Conservation (phyloP, 495 filamentous ascomycete species). For the Aspergillus baeticus region DNA sequence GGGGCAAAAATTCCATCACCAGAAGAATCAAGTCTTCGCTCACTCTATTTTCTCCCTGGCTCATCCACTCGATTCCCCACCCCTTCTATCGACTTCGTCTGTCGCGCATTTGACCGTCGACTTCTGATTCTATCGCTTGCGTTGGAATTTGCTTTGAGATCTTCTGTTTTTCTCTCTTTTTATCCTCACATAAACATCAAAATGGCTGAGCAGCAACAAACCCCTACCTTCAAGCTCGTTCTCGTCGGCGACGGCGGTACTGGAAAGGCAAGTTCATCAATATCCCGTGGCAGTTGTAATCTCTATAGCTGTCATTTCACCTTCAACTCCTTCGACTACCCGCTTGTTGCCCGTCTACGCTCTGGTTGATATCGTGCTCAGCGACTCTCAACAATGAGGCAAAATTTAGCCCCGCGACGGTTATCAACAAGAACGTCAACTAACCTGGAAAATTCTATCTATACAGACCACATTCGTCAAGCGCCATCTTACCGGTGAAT, state of each 20-base stretch:
- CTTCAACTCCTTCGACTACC: not conserved
- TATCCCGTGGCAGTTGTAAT: not conserved
- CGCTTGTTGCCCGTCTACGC: not conserved
- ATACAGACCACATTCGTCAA: slow-evolving; percentile 98
- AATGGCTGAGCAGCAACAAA: slow-evolving; percentile 61
- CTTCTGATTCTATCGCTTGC: slow-evolving; percentile 9
- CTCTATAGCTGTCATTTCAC: not conserved
- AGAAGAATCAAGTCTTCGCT: slow-evolving; percentile 20
- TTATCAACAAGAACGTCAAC: slow-evolving; percentile 18
- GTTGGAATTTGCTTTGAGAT: not conserved
- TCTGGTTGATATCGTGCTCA: slow-evolving; percentile 14
- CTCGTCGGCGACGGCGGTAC: slow-evolving; percentile 99
- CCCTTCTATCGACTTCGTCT: slow-evolving; percentile 21
- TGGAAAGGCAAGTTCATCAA: slow-evolving; percentile 77
- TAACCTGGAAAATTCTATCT: slow-evolving; percentile 26
- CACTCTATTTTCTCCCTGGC: slow-evolving; percentile 26
- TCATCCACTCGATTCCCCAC: slow-evolving; percentile 26
- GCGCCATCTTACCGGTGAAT: slow-evolving; percentile 98
- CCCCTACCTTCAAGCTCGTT: slow-evolving; percentile 95
- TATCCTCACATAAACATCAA: slow-evolving; percentile 37
- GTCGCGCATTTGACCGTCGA: slow-evolving; percentile 19
- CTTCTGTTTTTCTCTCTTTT: slow-evolving; percentile 9
- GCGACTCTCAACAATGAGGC: slow-evolving; percentile 30
- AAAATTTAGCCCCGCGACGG: slow-evolving; percentile 28
- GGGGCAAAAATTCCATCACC: slow-evolving; percentile 50